A percentile compares a stretch with the other conserved stretches of the same genome.
These are phyloP conservation scores for Cladosporium sp. DNA, from an alignment of 2,329 filamentous ascomycete genomes.

Conservation along the genomic window DNA sequence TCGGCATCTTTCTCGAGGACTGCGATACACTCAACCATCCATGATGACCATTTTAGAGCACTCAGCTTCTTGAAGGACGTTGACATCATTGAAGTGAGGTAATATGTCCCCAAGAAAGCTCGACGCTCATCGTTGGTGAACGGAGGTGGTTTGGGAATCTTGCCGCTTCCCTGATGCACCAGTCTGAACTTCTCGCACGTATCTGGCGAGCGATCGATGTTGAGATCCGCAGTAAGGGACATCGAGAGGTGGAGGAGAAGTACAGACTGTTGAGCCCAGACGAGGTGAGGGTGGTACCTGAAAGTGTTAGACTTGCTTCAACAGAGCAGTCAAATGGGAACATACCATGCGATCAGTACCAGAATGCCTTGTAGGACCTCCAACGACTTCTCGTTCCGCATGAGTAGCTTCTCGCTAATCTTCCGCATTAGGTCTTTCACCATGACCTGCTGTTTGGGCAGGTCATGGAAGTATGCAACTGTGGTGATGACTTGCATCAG, in stretches of 20 bases:
- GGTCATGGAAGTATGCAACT: slow-evolving; percentile 35
- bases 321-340: background rate
- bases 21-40: slow-evolving; percentile 30
- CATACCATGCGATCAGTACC: slow-evolving; percentile 23
- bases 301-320: background rate
- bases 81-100: slow-evolving; percentile 34
- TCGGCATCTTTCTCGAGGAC: slow-evolving; percentile 30
- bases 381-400: slow-evolving; percentile 36
- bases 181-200: slow-evolving; percentile 21
- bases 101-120: slow-evolving; percentile 33
- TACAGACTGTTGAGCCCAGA: slow-evolving; percentile 33
- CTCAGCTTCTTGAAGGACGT: slow-evolving; percentile 36
- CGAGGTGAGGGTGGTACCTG: slow-evolving; percentile 37
- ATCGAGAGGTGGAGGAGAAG: slow-evolving; percentile 36
- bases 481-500: slow-evolving; percentile 35
- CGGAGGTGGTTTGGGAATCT: slow-evolving; percentile 25
- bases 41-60: slow-evolving; percentile 31
- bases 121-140: slow-evolving; percentile 32
- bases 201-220: slow-evolving; percentile 30
- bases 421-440: slow-evolving; percentile 34
- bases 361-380: slow-evolving; percentile 35
- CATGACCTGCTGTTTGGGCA: slow-evolving; percentile 31
- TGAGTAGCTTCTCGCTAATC: slow-evolving; percentile 34
- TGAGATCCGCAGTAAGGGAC: slow-evolving; percentile 32
- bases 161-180: background rate